phyloP scores from a whole-genome alignment of 768 basidiomycete species.

The Termitomyces sp. region DNA sequence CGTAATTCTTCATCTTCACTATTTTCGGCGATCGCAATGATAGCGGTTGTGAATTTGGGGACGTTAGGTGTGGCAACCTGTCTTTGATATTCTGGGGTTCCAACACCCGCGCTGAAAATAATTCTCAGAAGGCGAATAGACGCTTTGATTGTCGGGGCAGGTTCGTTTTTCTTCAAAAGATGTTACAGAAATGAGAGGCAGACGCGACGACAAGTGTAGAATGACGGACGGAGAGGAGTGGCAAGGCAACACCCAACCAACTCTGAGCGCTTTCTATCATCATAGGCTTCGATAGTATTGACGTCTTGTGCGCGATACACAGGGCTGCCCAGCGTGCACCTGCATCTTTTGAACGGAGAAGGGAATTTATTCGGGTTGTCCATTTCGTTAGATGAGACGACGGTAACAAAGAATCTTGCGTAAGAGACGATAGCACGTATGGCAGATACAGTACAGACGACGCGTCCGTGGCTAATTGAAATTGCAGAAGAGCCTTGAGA shows the following conservation, averaged over 20 bases:
- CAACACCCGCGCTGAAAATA: slow-evolving; percentile 54
- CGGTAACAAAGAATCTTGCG: slow-evolving; percentile 43
- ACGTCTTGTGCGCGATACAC: slow-evolving; percentile 65
- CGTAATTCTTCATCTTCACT: slow-evolving; percentile 45
- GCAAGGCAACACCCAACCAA: slow-evolving; percentile 64
- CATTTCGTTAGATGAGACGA: slow-evolving; percentile 72
- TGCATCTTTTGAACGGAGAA: slow-evolving; percentile 74
- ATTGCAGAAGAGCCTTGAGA: slow-evolving; percentile 60
- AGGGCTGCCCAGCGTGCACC: slow-evolving; percentile 78
- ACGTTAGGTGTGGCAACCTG: slow-evolving; percentile 70
- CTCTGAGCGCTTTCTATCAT: slow-evolving; percentile 68
- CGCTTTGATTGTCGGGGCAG: slow-evolving; percentile 51
- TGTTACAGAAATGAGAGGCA: slow-evolving; percentile 21
- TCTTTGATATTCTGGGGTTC: slow-evolving; percentile 76
- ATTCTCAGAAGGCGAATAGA: slow-evolving; percentile 57
- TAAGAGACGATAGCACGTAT: slow-evolving; percentile 51
- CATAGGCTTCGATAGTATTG: slow-evolving; percentile 46
- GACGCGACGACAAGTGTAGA: slow-evolving; percentile 12
- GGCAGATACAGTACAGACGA: slow-evolving; percentile 55
- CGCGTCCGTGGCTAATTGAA: slow-evolving; percentile 66
- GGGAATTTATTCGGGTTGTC: slow-evolving; percentile 64
- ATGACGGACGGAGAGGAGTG: slow-evolving; percentile 63
- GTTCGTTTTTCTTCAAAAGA: slow-evolving; percentile 59
- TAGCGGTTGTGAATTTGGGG: slow-evolving; percentile 58
- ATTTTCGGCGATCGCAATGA: slow-evolving; percentile 53